phyloP scores from a whole-genome alignment of 1,139 yeast genomes.

The Diutina mesorugosa region DNA sequence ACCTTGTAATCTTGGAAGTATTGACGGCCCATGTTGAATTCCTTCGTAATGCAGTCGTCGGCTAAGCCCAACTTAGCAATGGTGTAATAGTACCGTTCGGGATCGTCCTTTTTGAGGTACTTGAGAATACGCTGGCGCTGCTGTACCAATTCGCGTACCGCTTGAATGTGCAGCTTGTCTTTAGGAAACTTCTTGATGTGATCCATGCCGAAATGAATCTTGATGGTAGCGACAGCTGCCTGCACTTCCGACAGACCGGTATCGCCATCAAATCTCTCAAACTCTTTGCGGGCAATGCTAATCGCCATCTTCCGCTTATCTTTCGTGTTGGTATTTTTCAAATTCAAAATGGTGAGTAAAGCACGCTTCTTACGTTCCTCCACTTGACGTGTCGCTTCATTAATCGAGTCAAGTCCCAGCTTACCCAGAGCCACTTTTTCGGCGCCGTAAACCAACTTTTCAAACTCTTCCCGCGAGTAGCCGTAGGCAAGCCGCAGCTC shows the following conservation, averaged over 20 bases:
- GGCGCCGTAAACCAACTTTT: constrained; percentile 68
- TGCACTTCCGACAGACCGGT: constrained; percentile 94
- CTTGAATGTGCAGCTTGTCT: constrained; percentile 59
- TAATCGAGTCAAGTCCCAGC: constrained; percentile 25
- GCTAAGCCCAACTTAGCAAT: constrained; percentile 79
- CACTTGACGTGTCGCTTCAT: constrained; percentile 26
- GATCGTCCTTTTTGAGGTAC: constrained; percentile 68
- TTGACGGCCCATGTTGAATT: constrained; percentile 73
- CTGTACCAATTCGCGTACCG: constrained; percentile 73
- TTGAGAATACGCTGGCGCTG: constrained; percentile 74
- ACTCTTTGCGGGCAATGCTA: constrained; percentile 60
- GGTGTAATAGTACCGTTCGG: constrained; percentile 75
- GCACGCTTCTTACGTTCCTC: constrained; percentile 59
- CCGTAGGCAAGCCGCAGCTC: constrained; percentile 35
- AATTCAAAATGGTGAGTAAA: constrained; percentile 55
- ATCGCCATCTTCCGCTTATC: constrained; percentile 52
- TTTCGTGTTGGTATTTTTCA: constrained; percentile 53
- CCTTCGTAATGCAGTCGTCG: constrained; percentile 65
- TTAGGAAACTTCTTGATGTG: constrained; percentile 66
- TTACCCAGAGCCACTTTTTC: constrained; percentile 30
- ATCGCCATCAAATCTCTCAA: constrained; percentile 76
- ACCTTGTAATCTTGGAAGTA: constrained; percentile 80
- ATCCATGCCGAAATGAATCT: constrained; percentile 64
- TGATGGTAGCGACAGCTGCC: constrained; percentile 79
- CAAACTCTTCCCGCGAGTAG: constrained; percentile 51